phyloP scores from a whole-genome alignment of 768 basidiomycete genomes.

The Rhodosporidiobolus odoratus region DNA sequence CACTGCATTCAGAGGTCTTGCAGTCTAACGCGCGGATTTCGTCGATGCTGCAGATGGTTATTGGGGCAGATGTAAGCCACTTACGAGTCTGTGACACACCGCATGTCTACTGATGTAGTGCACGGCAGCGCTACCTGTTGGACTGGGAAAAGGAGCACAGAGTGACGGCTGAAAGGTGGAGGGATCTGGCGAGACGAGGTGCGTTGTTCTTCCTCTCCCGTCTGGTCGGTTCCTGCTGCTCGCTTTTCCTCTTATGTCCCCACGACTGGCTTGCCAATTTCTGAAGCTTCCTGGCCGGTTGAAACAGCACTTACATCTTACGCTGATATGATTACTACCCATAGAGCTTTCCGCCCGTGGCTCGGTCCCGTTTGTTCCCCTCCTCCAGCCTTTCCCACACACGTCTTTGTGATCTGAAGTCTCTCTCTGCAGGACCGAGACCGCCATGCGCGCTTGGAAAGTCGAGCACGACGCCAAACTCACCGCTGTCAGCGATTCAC shows the following conservation, averaged over 20 bases:
- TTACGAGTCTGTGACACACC: not conserved
- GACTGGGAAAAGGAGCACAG: not conserved
- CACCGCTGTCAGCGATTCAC: not conserved
- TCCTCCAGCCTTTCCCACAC: not conserved
- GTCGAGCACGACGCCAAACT: not conserved
- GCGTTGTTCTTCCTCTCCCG: not conserved
- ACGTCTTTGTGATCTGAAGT: not conserved
- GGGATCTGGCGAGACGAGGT: not conserved
- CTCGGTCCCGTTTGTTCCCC: not conserved
- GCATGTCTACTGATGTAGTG: not conserved
- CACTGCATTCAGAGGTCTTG: no score
- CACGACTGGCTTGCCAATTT: no score
- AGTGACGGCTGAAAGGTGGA: not conserved
- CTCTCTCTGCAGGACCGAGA: not conserved
- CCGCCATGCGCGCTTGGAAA: not conserved
- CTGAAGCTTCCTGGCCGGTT: no score
- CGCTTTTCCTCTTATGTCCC: no score
- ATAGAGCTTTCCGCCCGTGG: not conserved
- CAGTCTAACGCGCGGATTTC: not conserved
- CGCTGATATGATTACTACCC: not conserved
- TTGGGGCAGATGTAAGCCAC: not conserved
- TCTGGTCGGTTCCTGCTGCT: no score
- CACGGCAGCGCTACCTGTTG: not conserved
- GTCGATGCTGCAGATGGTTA: slow-evolving; percentile 10
- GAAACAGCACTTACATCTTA: not conserved